Percentiles rank a stretch among this genome's conserved stretches.
Conservation (phyloP, 495 filamentous ascomycete species). For the Barbatosphaeria neglecta region DNA sequence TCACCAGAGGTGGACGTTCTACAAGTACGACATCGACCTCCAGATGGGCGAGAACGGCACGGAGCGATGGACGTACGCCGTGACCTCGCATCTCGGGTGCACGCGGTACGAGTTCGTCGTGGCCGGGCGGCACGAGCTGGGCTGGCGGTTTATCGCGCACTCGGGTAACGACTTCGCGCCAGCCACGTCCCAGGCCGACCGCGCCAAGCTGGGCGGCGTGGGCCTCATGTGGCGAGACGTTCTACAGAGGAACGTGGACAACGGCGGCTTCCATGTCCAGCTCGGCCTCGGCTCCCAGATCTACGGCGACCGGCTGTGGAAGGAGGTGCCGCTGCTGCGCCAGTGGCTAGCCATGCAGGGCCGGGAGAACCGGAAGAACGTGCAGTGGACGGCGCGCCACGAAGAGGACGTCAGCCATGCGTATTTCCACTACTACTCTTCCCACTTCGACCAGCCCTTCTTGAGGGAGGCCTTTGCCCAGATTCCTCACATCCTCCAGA, state of each 20-base stretch:
- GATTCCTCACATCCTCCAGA: conserved; percentile 84
- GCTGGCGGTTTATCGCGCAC: conserved; percentile 94
- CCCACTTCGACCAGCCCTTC: conserved; percentile 92
- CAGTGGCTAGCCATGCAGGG: conserved; percentile 89
- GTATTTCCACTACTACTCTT: conserved; percentile 98
- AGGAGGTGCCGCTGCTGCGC: conserved; percentile 79
- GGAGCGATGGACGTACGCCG: conserved; percentile 95
- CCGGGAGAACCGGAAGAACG: conserved; percentile 82
- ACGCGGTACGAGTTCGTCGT: conserved; percentile 98
- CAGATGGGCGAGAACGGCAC: conserved; percentile 73
- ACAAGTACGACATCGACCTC: conserved; percentile 86
- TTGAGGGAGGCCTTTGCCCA: conserved; percentile 91
- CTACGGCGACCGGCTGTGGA: conserved; percentile 93
- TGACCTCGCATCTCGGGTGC: conserved; percentile 92
- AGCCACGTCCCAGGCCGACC: conserved; percentile 73
- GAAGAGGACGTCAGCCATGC: conserved; percentile 92
- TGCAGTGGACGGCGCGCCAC: conserved; percentile 81
- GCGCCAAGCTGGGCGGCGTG: conserved; percentile 70
- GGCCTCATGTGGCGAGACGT: conserved; percentile 99
- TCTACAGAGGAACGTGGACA: conserved; percentile 92
- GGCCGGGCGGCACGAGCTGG: conserved; percentile 76
- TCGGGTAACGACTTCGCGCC: conserved; percentile 92
- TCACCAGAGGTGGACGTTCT: conserved; percentile 91
- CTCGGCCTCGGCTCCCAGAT: conserved; percentile 89
- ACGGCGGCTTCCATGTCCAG: conserved; percentile 89